A percentile compares a stretch with the other conserved stretches of the same genome.
Evolutionary conservation across 805 yeast genomes (phyloP).

Genomic region (Monosporozyma yasuniensis): DNA sequence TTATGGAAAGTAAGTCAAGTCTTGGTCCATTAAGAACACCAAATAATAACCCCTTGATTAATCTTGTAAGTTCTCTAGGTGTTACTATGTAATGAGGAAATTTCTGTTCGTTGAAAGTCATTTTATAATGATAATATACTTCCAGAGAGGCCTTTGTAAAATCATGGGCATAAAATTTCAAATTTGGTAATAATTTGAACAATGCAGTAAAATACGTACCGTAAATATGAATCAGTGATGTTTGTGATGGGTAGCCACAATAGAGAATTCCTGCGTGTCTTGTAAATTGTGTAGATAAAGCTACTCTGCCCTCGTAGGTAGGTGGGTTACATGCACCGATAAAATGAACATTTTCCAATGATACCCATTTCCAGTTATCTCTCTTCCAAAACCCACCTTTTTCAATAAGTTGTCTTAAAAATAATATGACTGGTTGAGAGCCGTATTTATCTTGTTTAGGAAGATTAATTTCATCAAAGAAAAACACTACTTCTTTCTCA

Average conservation of each 20-base stretch:
- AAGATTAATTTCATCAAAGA: constrained; percentile 86
- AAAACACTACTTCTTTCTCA: constrained; percentile 69
- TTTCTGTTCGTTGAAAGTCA: constrained; percentile 30
- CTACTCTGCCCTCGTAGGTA: constrained; percentile 63
- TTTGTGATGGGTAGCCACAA: constrained; percentile 69
- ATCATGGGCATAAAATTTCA: constrained; percentile 43
- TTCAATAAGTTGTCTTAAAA: constrained; percentile 68
- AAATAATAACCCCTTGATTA: constrained; percentile 67
- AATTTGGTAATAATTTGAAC: constrained; percentile 50
- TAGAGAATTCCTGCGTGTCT: constrained; percentile 56
- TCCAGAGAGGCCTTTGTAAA: constrained; percentile 60
- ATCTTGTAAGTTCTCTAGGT: constrained; percentile 86
- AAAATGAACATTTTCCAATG: constrained; percentile 55
- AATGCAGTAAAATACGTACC: constrained; percentile 45
- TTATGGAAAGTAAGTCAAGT: constrained; percentile 35
- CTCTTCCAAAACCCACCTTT: constrained; percentile 70
- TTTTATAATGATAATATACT: constrained; percentile 42
- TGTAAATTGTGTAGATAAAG: constrained; percentile 50
- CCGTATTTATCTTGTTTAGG: constrained; percentile 67
- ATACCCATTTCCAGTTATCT: constrained; percentile 55
- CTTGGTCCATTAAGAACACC: constrained; percentile 35
- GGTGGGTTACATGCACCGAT: constrained; percentile 97
- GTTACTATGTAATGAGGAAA: constrained; percentile 66
- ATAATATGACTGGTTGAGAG: constrained; percentile 59
- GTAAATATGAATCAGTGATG: constrained; percentile 62